Evolutionary conservation across 176 grass and related monocot species (phyloP), one percentile per base, ranked within the genome.

Genomic region (Avena sativa): DNA sequence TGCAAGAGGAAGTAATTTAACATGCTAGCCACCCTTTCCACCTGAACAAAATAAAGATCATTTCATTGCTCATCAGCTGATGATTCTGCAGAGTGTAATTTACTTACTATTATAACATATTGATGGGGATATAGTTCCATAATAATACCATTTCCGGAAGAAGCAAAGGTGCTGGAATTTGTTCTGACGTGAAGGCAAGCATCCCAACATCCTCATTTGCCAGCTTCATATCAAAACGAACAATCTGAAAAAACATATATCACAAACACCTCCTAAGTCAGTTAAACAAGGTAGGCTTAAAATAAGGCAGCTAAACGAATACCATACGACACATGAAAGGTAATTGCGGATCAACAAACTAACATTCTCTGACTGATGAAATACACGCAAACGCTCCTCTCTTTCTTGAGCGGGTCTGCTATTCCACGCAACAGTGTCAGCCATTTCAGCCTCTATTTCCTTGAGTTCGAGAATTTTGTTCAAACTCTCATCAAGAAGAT

Each of bases 1-100:
- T 99, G 97, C 78, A 96, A 93, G 46, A 99, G 97, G 83, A 99
- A 99, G 77, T 96, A 99, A 84, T 99, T 99, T 83, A 99, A 87
- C 97, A 99, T 96, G 89, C 88, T 94, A 1, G 97, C 94, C 9
- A 96, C 94, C 84, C 97, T 94, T 95, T 99, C 97, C 28, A 99
- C 96, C 96, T 98, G 76, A 87, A 88, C 61, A 40, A 51, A 55
- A 34, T 56, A 74, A 57, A 8, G n/a, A 78, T 58, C 21, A 30
- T 84, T 78, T 65, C 34, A 86, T 15, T 73, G n/a, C 25, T 84
- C 55, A 57, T 57, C 55, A 57, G 55, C 55, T 57, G 55, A 19
- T 57, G 17, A 57, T 32, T 67, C 64, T 67, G 64, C 14, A 32
- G 52, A 56, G 52, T 56, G 16, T 15, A 49, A 12, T 68, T 81